These are phyloP conservation scores for Marasmius oreades DNA, from an alignment of 1,284 basidiomycete genomes.

Conservation along the genomic window DNA sequence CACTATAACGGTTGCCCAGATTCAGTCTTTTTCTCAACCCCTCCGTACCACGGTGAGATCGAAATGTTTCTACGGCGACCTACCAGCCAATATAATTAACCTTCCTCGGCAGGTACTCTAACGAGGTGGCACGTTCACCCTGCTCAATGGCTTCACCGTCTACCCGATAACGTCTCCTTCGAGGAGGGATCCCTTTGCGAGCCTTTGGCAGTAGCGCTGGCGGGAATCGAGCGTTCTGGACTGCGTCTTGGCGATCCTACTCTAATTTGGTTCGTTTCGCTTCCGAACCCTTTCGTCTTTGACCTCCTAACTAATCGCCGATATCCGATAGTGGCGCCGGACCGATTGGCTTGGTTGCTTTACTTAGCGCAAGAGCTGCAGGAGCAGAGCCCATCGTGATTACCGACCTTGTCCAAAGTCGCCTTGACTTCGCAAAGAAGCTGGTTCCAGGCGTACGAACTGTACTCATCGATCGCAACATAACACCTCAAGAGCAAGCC, in stretches of 20 bases:
- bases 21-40: slow-evolving; percentile 66
- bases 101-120: slow-evolving; percentile 41
- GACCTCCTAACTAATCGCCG: neutral
- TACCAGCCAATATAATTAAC: no score
- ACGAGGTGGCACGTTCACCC: slow-evolving; percentile 62
- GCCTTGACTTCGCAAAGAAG: slow-evolving; percentile 77
- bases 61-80: slow-evolving; percentile 4
- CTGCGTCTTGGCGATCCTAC: slow-evolving; percentile 58
- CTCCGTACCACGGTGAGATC: slow-evolving; percentile 52
- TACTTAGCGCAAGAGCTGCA: slow-evolving; percentile 77
- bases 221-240: slow-evolving; percentile 57
- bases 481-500: slow-evolving; percentile 44
- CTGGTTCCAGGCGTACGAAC: slow-evolving; percentile 71
- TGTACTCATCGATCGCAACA: slow-evolving; percentile 43
- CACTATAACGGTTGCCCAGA: slow-evolving; percentile 60
- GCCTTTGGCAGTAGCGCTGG: slow-evolving; percentile 58
- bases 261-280: slow-evolving; percentile 50
- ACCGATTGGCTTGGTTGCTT: slow-evolving; percentile 80
- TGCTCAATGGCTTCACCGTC: slow-evolving; percentile 59
- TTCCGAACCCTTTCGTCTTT: neutral
- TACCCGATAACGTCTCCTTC: slow-evolving; percentile 55
- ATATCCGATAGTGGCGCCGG: slow-evolving; percentile 61
- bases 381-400: slow-evolving; percentile 77
- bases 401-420: slow-evolving; percentile 76
- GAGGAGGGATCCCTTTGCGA: slow-evolving; percentile 65